These are phyloP conservation scores for Neoboletus brunneissimus DNA, from an alignment of 768 basidiomycete species.

Conservation along the genomic window DNA sequence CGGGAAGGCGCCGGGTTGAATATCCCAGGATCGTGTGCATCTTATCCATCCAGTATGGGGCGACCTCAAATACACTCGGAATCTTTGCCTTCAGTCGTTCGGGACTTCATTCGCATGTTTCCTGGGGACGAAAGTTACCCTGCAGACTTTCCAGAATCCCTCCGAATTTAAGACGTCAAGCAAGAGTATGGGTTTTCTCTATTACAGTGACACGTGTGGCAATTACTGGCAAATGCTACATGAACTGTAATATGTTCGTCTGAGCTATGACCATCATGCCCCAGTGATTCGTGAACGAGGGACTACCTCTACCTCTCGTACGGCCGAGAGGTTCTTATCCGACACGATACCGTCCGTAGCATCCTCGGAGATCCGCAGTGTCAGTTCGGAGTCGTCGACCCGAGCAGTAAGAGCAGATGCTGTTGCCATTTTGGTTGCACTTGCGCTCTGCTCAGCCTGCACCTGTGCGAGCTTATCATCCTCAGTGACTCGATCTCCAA, in stretches of 20 bases:
- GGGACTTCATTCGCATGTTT: constrained; percentile 34
- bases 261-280: constrained; percentile 1
- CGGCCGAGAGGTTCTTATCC: constrained; percentile 19
- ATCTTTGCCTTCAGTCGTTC: constrained; percentile 29
- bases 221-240: neutral
- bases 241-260: neutral
- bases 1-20: constrained; percentile 10
- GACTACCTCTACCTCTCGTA: constrained; percentile 17
- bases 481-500: constrained; percentile 38
- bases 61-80: constrained; percentile 3
- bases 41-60: neutral
- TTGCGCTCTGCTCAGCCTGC: constrained; percentile 14
- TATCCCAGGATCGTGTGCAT: neutral
- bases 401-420: constrained; percentile 15
- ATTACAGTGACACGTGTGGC: neutral
- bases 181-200: neutral
- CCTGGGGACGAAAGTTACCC: constrained; percentile 35
- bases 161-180: constrained; percentile 14
- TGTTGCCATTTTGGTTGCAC: constrained; percentile 7
- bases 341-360: constrained; percentile 2
- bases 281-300: constrained; percentile 4
- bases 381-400: constrained; percentile 26
- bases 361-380: constrained; percentile 22
- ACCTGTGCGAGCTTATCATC: constrained; percentile 21
- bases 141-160: constrained; percentile 32